Evolutionary conservation across 177 flowering plant genomes (phyloP).

Genomic region (Vitis hybrid): DNA sequence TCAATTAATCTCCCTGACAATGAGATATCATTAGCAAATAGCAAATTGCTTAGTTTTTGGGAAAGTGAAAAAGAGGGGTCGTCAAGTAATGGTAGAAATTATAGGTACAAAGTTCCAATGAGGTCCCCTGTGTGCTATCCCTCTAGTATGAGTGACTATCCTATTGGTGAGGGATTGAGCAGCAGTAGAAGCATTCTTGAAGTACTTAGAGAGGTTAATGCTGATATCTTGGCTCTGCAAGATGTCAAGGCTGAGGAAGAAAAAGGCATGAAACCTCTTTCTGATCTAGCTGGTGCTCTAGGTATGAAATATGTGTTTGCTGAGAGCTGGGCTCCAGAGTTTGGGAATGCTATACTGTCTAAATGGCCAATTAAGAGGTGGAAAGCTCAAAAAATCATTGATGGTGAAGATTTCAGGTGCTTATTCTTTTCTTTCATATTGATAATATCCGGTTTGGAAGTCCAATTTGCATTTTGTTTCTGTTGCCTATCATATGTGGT

Average conservation of each 20-base stretch:
- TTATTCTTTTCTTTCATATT: neutral
- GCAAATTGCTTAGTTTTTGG: conserved; percentile 23
- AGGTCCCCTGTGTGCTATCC: conserved; percentile 62
- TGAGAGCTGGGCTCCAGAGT: conserved; percentile 85
- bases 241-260: conserved; percentile 79
- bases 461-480: neutral
- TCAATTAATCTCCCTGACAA: conserved; percentile 82
- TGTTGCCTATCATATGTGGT: no score
- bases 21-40: conserved; percentile 66
- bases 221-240: conserved; percentile 66
- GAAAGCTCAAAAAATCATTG: conserved; percentile 57
- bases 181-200: conserved; percentile 44
- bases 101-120: conserved; percentile 43
- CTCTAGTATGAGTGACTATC: conserved; percentile 10
- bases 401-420: conserved; percentile 76
- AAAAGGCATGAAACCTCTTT: conserved; percentile 63
- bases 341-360: conserved; percentile 66
- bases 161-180: conserved; percentile 19
- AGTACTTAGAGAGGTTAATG: conserved; percentile 58
- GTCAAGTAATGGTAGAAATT: conserved; percentile 17
- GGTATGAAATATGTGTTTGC: conserved; percentile 80
- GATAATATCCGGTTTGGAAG: neutral
- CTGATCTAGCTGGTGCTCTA: conserved; percentile 57
- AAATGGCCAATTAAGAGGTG: conserved; percentile 72
- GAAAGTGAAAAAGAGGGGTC: conserved; percentile 30